Evolutionary conservation across 2,329 filamentous ascomycete genomes (phyloP), one percentile per base, ranked within the genome.

Genomic region (Arthrobotrys entomopaga): DNA sequence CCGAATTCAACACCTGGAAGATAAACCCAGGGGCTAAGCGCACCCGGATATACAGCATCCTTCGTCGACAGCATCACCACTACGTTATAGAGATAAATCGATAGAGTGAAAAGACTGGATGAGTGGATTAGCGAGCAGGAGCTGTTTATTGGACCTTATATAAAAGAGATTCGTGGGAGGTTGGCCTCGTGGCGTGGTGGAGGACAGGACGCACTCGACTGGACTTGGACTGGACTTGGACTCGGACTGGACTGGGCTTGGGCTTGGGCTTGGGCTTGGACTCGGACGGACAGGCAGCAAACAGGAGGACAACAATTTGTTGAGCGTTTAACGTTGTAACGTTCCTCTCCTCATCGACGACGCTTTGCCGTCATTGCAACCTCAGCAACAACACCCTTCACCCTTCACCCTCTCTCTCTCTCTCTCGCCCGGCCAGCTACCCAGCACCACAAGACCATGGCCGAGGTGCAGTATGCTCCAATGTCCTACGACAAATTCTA

Each of bases 401-500:
- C 24, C n/a, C 19, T 19, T n/a, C n/a, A 15, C 26, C 50, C 48
- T 34, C 40, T 22, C 43, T 42, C 26, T 34, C 50, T 20, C 24
- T 11, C n/a, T 56, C 34, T 16, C 50, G 16, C 46, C 10, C 34
- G 8, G 40, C 63, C 43, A 43, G 8, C 54, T 26, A 42, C 46
- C 26, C 46, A 29, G 16, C 15, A 52, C 26, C 58, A 15, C 58
- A 15, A 19, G 42, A 66, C 42, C 50, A 74, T 74, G 70, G 70
- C 70, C 49, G 70, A 74, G 57, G 70, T 74, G 40, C 70, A 74
- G 43, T 74, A 67, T 50, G 70, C 70, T 46, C 70, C 70, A 67
- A 74, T 74, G 70, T 67, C 70, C 7, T 67, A 58, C 43, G 70
- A 74, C 70, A 74, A 67, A 43, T 67, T 74, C 57, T 74, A 74